Evolutionary conservation across 1,284 basidiomycete genomes (phyloP).

Genomic region (Puccinia brachypodii): DNA sequence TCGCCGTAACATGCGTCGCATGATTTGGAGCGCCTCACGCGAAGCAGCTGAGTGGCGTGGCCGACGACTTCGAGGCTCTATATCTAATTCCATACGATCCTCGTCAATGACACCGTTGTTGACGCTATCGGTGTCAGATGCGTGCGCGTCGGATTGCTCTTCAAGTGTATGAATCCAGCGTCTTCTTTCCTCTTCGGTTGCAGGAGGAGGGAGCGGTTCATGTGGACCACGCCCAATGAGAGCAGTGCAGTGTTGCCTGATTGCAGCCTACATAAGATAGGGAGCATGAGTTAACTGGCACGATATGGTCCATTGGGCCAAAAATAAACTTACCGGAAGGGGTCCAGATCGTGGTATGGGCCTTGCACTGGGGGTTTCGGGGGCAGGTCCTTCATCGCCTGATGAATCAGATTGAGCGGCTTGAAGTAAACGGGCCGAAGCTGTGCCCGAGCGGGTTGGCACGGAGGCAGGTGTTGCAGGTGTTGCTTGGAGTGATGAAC

Average conservation of each 20-base stretch:
- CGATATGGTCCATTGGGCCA: background rate
- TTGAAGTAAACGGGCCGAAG: background rate
- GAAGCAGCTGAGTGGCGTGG: background rate
- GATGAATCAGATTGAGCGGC: background rate
- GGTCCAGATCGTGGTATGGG: background rate
- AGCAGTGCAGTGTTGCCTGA: background rate
- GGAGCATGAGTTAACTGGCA: background rate
- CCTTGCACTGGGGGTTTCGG: no score
- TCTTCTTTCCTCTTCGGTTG: background rate
- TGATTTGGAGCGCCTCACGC: slow-evolving; percentile 3
- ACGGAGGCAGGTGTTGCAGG: background rate
- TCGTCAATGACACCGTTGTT: background rate
- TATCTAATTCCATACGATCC: slow-evolving; percentile 10
- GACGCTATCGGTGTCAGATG: slow-evolving; percentile 3
- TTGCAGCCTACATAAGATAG: slow-evolving; percentile 4
- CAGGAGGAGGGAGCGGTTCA: background rate
- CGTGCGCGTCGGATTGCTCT: background rate
- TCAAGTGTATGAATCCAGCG: background rate
- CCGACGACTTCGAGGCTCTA: background rate
- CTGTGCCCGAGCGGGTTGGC: background rate
- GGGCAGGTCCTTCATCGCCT: background rate
- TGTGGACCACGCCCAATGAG: background rate
- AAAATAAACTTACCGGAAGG: background rate
- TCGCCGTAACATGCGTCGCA: background rate
- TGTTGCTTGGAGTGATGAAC: slow-evolving; percentile 1